These are phyloP conservation scores for Endoconidiophora polonica DNA, from an alignment of 2,329 filamentous ascomycete genomes.

Conservation along the genomic window DNA sequence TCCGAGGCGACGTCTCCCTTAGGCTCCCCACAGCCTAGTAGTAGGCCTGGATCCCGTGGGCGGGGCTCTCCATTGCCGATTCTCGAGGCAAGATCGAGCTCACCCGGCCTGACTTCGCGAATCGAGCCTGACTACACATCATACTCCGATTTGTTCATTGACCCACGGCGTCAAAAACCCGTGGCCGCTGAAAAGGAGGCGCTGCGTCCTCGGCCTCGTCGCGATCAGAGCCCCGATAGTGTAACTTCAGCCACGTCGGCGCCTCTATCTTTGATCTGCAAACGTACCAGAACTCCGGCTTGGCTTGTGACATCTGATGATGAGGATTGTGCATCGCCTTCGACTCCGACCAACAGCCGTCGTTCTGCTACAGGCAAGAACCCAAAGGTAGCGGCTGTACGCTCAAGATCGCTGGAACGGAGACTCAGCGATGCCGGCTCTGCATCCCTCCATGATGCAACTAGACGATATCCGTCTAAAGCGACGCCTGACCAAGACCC, in stretches of 20 bases:
- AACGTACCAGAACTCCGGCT: not conserved
- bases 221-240: too few species aligned
- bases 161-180: not conserved
- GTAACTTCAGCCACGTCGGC: too few species aligned
- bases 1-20: slow-evolving; percentile 19
- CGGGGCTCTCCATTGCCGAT: slow-evolving; percentile 49
- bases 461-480: too few species aligned
- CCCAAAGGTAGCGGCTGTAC: too few species aligned
- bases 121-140: slow-evolving; percentile 48
- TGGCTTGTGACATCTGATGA: not conserved
- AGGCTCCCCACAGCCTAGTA: slow-evolving; percentile 47
- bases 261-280: not conserved
- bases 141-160: not conserved
- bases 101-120: slow-evolving; percentile 52
- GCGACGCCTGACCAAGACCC: too few species aligned
- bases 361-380: not conserved
- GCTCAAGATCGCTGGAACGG: too few species aligned
- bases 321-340: not conserved
- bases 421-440: too few species aligned
- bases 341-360: not conserved
- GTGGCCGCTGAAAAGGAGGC: not conserved
- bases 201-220: too few species aligned
- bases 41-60: slow-evolving; percentile 50
- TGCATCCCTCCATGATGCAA: too few species aligned
- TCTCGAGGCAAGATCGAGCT: slow-evolving; percentile 32